Evolutionary conservation across 108 stramenopile species (phyloP), one percentile per base, ranked within the genome.

Genomic region (Thalassiosira profunda): DNA sequence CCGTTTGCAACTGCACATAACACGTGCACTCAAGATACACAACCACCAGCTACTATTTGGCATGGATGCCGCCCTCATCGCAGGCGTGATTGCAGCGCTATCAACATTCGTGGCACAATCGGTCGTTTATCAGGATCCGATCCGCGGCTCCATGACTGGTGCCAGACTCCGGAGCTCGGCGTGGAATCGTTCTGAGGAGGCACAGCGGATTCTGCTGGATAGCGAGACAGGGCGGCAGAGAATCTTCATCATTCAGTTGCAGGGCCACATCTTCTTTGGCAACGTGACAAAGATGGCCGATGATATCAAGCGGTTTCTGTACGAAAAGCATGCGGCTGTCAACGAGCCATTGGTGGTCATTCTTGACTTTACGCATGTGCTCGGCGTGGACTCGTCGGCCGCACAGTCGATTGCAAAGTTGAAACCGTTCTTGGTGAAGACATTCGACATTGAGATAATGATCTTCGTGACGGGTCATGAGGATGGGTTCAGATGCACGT

Each of bases 211-310:
- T 72, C 64, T 93, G 35, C 54, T 74, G 21, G 53, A 76, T 43
- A 42, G 44, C n/a, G 67, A 28, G 26, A 68, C 24, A 21, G 87
- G 87, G 5, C 63, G 91, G 31, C 23, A 57, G 11, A 62, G 84
- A 14, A 87, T 92, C 17, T 66, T 79, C 29, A 74, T 92, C 1
- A 66, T 88, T 25, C 82, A 83, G 48, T 61, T 88, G 36, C 85
- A 92, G 49, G 89, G 86, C 1, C 86, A 94, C 59, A 69, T 86
- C 18, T 77, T 86, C 67, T 92, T 88, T 47, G 87, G 85, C 1
- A 88, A 88, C 57, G 56, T 83, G 41, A 79, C 36, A 0, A 79
- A 82, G 14, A 53, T 92, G 58, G 74, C 80, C 24, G 84, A 88
- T 15, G 70, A 71, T 24, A 72, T 91, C 25, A 84, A 89, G 26